Evolutionary conservation across 345 rosid genomes (phyloP).

Genomic region (Rhizophora apiculata): DNA sequence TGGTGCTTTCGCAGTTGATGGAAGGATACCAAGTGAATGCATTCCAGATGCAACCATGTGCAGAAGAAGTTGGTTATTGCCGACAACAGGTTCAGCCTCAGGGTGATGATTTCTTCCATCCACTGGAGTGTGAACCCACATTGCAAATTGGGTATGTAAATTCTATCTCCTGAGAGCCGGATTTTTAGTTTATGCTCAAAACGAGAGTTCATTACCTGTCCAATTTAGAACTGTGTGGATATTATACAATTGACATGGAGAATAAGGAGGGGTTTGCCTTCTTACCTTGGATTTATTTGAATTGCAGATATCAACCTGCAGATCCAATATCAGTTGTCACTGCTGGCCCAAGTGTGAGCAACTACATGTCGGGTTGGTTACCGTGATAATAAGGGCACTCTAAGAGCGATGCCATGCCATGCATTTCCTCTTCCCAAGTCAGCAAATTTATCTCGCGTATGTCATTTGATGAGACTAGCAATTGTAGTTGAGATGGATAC

Average conservation of each 20-base stretch:
- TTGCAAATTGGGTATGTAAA: conserved; percentile 75
- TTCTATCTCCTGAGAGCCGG: too few species aligned
- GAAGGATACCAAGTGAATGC: conserved; percentile 79
- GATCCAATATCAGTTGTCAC: conserved; percentile 53
- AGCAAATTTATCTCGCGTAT: conserved; percentile 7
- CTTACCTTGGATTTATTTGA: neutral
- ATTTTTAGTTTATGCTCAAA: neutral
- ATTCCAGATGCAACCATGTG: conserved; percentile 56
- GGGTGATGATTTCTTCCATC: conserved; percentile 68
- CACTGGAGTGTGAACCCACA: conserved; percentile 81
- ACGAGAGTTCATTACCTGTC: too few species aligned
- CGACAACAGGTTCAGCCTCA: conserved; percentile 51
- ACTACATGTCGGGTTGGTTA: conserved; percentile 87
- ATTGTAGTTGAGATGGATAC: conserved; percentile 5
- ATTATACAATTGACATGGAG: too few species aligned
- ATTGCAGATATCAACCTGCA: conserved; percentile 61
- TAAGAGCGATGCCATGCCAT: conserved; percentile 2
- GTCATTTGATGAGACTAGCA: neutral
- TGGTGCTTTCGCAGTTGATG: conserved; percentile 50
- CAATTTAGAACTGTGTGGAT: too few species aligned
- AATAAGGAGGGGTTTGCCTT: neutral
- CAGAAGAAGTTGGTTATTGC: conserved; percentile 62
- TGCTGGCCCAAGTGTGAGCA: conserved; percentile 72
- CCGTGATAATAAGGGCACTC: conserved; percentile 35
- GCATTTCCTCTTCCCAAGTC: conserved; percentile 1